phyloP scores from a whole-genome alignment of 164 flowering plant species.

The Vitis rupestris region DNA sequence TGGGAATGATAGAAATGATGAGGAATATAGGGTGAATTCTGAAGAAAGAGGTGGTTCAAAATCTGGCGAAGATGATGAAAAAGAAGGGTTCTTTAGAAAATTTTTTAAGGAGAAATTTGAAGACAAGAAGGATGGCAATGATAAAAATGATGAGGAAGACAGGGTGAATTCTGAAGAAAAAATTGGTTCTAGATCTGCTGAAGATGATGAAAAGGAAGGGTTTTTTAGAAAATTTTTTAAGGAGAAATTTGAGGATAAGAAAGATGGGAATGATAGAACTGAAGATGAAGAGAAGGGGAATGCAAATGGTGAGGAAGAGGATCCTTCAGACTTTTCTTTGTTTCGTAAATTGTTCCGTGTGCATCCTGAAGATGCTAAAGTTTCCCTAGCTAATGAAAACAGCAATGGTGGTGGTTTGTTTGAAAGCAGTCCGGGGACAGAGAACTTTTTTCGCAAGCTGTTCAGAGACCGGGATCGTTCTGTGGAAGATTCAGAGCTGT shows the following conservation, averaged over 20 bases:
- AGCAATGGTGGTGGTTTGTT: constrained; percentile 33
- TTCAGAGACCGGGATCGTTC: constrained; percentile 95
- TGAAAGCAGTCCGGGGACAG: constrained; percentile 97
- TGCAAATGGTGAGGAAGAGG: constrained; percentile 69
- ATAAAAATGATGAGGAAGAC: constrained; percentile 31
- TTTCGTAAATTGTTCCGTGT: constrained; percentile 83
- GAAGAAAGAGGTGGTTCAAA: constrained; percentile 28
- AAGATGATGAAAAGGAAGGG: constrained; percentile 91
- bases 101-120: constrained; percentile 64
- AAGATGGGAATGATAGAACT: constrained; percentile 52
- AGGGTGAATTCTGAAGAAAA: constrained; percentile 23
- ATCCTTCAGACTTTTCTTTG: constrained; percentile 76
- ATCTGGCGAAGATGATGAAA: constrained; percentile 33
- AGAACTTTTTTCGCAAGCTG: constrained; percentile 86
- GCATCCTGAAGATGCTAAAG: constrained; percentile 82
- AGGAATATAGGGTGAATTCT: not conserved
- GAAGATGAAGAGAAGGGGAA: constrained; percentile 50
- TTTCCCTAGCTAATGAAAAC: constrained; percentile 40
- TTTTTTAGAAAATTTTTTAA: constrained; percentile 80
- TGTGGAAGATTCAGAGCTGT: constrained; percentile 89
- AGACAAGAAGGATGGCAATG: constrained; percentile 45
- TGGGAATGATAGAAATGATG: constrained; percentile 11
- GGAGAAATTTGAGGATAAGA: constrained; percentile 84
- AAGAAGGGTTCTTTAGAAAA: constrained; percentile 57
- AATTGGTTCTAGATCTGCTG: constrained; percentile 32